phyloP scores from a whole-genome alignment of 2,329 filamentous ascomycete genomes.

The Nemania diffusa region DNA sequence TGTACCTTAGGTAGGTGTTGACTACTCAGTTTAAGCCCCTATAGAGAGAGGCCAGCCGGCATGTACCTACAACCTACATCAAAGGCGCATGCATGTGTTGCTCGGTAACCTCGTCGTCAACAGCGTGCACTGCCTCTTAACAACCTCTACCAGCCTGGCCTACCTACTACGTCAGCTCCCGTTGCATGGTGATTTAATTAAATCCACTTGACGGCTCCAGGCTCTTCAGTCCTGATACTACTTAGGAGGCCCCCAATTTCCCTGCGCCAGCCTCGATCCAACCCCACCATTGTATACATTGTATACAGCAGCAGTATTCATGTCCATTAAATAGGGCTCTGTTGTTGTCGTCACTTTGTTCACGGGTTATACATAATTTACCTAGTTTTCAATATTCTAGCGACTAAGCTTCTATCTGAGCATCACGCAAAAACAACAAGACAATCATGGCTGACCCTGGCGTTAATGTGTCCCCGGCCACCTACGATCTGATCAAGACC shows the following conservation, averaged over 20 bases:
- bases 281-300: constrained; percentile 16
- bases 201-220: not conserved
- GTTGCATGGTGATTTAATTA: not conserved
- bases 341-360: not conserved
- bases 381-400: not conserved
- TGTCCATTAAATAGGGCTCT: not conserved
- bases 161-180: not conserved
- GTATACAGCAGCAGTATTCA: not conserved
- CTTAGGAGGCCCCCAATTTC: not conserved
- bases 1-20: no score
- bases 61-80: no score
- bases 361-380: not conserved
- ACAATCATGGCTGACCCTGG: constrained; percentile 17
- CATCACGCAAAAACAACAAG: not conserved
- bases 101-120: not conserved
- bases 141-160: not conserved
- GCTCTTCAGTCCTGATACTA: not conserved
- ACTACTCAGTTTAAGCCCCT: not conserved
- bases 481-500: constrained; percentile 40
- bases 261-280: not conserved
- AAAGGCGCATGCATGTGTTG: not conserved
- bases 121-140: not conserved
- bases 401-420: not conserved
- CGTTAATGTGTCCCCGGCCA: constrained; percentile 30
- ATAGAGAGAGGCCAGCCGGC: not conserved